Base-by-base conservation (phyloP, 805 yeast species). In the Schwanniomyces pseudopolymorphus region DNA sequence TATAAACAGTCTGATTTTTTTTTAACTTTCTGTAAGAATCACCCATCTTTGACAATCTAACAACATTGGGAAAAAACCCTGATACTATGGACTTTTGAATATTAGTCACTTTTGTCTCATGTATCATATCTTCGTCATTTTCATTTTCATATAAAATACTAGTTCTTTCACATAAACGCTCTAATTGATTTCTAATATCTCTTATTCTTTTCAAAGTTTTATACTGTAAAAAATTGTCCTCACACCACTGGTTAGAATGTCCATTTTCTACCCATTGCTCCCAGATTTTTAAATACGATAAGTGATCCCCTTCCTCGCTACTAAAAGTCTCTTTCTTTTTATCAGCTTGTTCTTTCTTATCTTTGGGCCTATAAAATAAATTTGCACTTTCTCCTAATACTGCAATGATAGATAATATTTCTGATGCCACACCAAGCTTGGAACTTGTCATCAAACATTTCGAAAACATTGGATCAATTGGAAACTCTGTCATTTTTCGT, bases 401-500 rank as follows among this genome's bases (percentile, higher is more conserved):
- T 0, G 97, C 76, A 10, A 90, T 79, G 10, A 94, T 80, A 0
- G 89, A 80, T 16, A 90, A 59, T 2, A 89, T 75, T 50, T 88
- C 94, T 2, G 77, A 76, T 2, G 84, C 74, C 41, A 95, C 90
- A 0, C 78, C 72, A 42, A 73, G 74, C 11, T 74, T 74, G 0
- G 79, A 80, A 42, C 96, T 83, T 1, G 81, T 69, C 10, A 92
- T 63, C 26, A 94, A 61, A 5, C 84, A 82, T 60, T 87, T 89
- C 6, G 97, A 84, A 57, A 90, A 75, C 75, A 88, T 88, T 3
- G 97, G 97, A 54, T 89, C 96, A 51, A 91, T 78, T 0, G 99
- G 99, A 55, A 91, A 88, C 48, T 85, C 89, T 1, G 96, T 85
- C 97, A 94, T 91, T 50, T 81, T 79, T 37, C 85, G 67, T 0